These are phyloP conservation scores for Globisporangium canariense DNA, from an alignment of 352 stramenopile genomes.

Conservation along the genomic window DNA sequence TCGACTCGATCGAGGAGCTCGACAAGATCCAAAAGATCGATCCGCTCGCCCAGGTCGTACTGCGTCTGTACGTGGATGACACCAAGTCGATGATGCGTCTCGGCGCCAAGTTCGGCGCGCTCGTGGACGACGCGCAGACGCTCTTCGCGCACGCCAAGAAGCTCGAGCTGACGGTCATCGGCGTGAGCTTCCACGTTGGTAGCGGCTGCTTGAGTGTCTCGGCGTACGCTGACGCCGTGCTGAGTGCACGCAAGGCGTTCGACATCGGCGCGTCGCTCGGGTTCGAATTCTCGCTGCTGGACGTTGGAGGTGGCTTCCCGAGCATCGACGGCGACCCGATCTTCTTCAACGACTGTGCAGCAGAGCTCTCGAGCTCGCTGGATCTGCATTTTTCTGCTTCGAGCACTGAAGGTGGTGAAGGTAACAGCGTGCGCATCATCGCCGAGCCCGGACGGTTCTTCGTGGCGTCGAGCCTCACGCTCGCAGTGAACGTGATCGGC, in stretches of 20 bases:
- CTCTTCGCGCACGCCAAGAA: slow-evolving; percentile 85
- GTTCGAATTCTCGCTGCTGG: slow-evolving; percentile 87
- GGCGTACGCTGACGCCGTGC: slow-evolving; percentile 89
- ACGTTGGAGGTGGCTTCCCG: slow-evolving; percentile 95
- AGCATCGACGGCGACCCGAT: slow-evolving; percentile 74
- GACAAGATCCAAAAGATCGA: slow-evolving; percentile 90
- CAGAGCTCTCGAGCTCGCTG: slow-evolving; percentile 66
- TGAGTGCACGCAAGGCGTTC: slow-evolving; percentile 83
- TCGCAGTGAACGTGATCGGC: slow-evolving; percentile 92
- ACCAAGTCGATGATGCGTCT: slow-evolving; percentile 90
- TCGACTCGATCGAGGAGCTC: slow-evolving; percentile 92
- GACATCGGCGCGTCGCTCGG: slow-evolving; percentile 86
- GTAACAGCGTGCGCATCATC: slow-evolving; percentile 83
- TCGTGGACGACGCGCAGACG: slow-evolving; percentile 85
- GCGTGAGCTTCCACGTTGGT: slow-evolving; percentile 94
- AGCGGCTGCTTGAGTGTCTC: slow-evolving; percentile 90
- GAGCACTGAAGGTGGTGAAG: slow-evolving; percentile 26
- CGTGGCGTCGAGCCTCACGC: slow-evolving; percentile 86
- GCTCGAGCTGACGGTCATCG: slow-evolving; percentile 86
- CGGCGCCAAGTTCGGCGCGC: slow-evolving; percentile 93
- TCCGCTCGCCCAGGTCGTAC: slow-evolving; percentile 80
- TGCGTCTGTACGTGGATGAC: slow-evolving; percentile 94
- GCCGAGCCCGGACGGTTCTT: slow-evolving; percentile 96
- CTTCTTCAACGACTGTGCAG: slow-evolving; percentile 77
- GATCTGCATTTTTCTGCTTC: slow-evolving; percentile 63